phyloP scores from a whole-genome alignment of 352 stramenopile genomes.

The Pelagophyceae sp. region DNA sequence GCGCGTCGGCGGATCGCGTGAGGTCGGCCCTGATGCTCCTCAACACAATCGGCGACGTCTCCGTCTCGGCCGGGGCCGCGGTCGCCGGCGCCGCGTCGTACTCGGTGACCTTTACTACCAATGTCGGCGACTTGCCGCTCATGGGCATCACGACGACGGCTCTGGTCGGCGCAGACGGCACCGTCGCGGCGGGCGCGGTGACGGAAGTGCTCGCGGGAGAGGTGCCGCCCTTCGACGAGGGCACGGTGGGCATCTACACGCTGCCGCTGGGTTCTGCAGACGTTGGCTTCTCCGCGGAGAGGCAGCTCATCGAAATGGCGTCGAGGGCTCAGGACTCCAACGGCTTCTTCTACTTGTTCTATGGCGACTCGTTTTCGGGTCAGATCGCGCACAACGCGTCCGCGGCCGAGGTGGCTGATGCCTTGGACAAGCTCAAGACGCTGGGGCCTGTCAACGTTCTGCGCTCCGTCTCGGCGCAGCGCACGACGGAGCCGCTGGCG shows the following conservation, averaged over 20 bases:
- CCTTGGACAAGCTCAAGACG: constrained; percentile 51
- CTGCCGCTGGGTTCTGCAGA: constrained; percentile 40
- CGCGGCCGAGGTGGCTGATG: constrained; percentile 37
- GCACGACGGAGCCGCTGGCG: constrained; percentile 28
- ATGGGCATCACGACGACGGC: constrained; percentile 24
- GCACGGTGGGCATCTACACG: constrained; percentile 41
- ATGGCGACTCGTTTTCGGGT: constrained; percentile 42
- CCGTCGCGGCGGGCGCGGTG: background rate
- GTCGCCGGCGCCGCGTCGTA: constrained; percentile 19
- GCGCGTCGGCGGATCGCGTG: constrained; percentile 56
- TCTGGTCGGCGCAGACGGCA: constrained; percentile 19
- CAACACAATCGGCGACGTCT: constrained; percentile 53
- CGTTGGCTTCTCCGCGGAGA: constrained; percentile 36
- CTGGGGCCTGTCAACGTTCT: constrained; percentile 43
- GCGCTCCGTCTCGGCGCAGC: constrained; percentile 24
- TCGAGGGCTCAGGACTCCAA: constrained; percentile 46
- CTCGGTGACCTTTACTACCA: constrained; percentile 28
- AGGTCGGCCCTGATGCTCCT: constrained; percentile 57
- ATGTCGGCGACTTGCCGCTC: constrained; percentile 35
- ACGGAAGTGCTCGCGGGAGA: constrained; percentile 24
- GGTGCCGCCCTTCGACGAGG: constrained; percentile 39
- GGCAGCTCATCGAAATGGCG: constrained; percentile 53
- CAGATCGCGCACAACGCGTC: constrained; percentile 40
- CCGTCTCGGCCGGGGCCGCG: constrained; percentile 30
- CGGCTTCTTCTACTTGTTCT: constrained; percentile 50